These are phyloP conservation scores for Strigomonas culicis DNA, from an alignment of 208 protist genomes.

Conservation along the genomic window DNA sequence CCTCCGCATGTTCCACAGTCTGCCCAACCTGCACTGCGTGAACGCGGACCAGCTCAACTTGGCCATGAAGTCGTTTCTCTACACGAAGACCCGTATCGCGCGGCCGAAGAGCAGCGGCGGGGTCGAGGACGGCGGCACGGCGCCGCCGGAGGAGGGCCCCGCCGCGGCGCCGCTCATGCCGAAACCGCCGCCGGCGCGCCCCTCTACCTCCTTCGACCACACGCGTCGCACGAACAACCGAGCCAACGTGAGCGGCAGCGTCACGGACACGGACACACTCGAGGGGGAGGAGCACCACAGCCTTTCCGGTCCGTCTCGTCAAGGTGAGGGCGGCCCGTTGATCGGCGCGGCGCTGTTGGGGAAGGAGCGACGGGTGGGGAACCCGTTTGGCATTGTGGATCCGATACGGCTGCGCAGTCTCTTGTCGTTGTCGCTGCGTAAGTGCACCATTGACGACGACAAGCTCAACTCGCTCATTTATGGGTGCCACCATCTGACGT, in stretches of 20 bases:
- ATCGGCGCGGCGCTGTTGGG: too few relatives aligned
- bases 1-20: background rate
- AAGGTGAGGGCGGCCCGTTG: background rate
- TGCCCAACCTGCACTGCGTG: constrained; percentile 16
- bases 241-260: too few relatives aligned
- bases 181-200: too few relatives aligned
- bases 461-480: background rate
- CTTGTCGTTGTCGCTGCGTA: background rate
- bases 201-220: background rate
- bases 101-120: too few relatives aligned
- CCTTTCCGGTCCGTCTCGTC: background rate
- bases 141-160: too few relatives aligned
- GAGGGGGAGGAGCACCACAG: background rate
- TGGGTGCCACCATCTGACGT: constrained; percentile 11
- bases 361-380: too few relatives aligned
- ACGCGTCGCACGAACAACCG: background rate
- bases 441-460: background rate
- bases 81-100: too few relatives aligned
- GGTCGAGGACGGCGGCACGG: too few relatives aligned
- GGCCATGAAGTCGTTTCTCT: too few relatives aligned
- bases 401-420: background rate
- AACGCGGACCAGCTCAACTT: constrained; percentile 17
- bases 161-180: too few relatives aligned
- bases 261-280: background rate
- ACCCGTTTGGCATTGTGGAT: background rate